These are phyloP conservation scores for Plasmodium cynomolgi DNA, from an alignment of 169 alveolate species.

Conservation along the genomic window DNA sequence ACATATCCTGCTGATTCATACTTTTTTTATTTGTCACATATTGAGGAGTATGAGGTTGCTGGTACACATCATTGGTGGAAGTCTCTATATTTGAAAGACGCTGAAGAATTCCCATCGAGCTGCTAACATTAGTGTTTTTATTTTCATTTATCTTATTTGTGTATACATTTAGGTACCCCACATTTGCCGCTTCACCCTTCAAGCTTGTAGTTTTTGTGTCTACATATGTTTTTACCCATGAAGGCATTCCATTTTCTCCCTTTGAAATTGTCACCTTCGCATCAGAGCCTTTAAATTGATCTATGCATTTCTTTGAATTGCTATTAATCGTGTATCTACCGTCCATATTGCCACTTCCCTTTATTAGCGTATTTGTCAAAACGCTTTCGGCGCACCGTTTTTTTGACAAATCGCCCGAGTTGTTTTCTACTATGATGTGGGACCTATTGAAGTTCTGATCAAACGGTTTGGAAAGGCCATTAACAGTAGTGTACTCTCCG, in stretches of 20 bases:
- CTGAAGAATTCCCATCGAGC: not conserved
- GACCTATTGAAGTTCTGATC: slow-evolving; percentile 10
- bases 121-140: not conserved
- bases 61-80: not conserved
- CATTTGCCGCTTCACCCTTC: not conserved
- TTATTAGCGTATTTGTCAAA: not conserved
- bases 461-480: not conserved
- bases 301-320: slow-evolving; percentile 15
- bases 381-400: not conserved
- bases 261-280: not conserved
- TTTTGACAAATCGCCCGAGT: slow-evolving; percentile 1
- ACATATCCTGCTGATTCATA: not conserved
- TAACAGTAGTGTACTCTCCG: not conserved
- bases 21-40: not conserved
- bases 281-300: slow-evolving; percentile 4
- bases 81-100: not conserved
- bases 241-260: not conserved
- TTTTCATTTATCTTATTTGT: slow-evolving; percentile 13
- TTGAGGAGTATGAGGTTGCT: slow-evolving; percentile 2
- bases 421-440: not conserved
- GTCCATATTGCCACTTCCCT: not conserved
- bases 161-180: slow-evolving; percentile 2
- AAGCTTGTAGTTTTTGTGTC: slow-evolving; percentile 1
- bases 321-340: not conserved
- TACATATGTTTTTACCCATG: slow-evolving; percentile 18